Evolutionary conservation across 2,329 filamentous ascomycete species (phyloP), one percentile per base, ranked within the genome.

Genomic region (Pestalotiopsis sp.): DNA sequence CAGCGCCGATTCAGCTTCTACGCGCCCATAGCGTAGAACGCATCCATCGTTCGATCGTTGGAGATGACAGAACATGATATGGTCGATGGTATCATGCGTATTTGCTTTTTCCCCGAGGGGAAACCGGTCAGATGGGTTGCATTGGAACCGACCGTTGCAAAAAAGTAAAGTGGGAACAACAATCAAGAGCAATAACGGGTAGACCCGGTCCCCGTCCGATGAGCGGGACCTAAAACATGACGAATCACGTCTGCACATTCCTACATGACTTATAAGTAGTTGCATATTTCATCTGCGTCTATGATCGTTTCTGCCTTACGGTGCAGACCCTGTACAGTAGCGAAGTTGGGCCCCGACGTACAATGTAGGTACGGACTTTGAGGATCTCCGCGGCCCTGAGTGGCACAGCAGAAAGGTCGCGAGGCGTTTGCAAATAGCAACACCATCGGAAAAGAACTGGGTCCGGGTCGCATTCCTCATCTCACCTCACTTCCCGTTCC

Each of bases 1-100:
- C 66, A 79, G 3, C 76, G 79, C 0, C 11, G n/a, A 23, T 68
- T 65, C 23, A 68, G 62, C 62, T 68, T 65, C 39, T 68, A 68
- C 25, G 62, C 62, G 6, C 67, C 67, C 2, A 68, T 68, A 20
- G 49, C 55, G 3, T 68, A 20, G 60, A 17, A 7, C 25, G 27
- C 57, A 31, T 59, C 14, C 27, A 59, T 59, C 20, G 23, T 25
- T 52, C 45, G 12, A 59, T 1, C 2, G 23, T 59, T n/a, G 11
- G 9, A 23, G 25, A 25, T n/a, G n/a, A 12, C 17, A 12, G 20
- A 17, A 59, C 31, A 31, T 59, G 23, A 27, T 2, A 59, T 27
- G 27, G 14, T 5, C 1, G 23, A 31, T 59, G 27, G 57, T 59
- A 59, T 59, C 27, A 31, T 31, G 27, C 27, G 14, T 59, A 31